Conservation (phyloP, 306 rosid genomes). For the Lagenaria siceraria region DNA sequence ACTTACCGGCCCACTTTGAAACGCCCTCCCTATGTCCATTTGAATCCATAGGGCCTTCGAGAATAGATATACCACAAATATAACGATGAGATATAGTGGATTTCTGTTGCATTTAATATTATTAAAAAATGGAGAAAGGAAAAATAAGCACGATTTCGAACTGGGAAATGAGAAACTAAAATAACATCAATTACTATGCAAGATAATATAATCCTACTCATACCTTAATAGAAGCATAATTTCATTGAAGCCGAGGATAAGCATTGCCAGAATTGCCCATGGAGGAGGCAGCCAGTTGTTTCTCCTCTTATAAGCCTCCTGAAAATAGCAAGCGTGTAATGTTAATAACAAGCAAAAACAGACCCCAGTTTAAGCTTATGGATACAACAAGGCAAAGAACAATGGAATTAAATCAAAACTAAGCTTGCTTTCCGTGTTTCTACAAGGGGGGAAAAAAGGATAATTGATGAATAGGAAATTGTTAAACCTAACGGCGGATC, state of each 20-base stretch:
- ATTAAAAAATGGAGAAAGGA: neutral
- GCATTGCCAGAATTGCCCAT: constrained; percentile 73
- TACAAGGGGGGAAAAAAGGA: neutral
- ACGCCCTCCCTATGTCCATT: constrained; percentile 52
- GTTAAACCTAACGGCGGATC: too few species aligned
- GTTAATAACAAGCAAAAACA: neutral
- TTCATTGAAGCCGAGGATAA: constrained; percentile 76
- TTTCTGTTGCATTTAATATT: constrained; percentile 42
- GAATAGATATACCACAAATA: constrained; percentile 54
- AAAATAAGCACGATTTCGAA: neutral
- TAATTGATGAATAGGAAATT: neutral
- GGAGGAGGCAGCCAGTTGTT: constrained; percentile 91
- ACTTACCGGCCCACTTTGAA: constrained; percentile 66
- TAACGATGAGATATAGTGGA: constrained; percentile 49
- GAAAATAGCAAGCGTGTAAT: constrained; percentile 3
- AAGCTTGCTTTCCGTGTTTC: neutral
- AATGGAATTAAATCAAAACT: neutral
- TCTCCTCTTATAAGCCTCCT: constrained; percentile 76
- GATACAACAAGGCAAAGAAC: neutral
- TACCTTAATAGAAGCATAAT: constrained; percentile 69
- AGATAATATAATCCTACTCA: neutral
- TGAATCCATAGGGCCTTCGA: constrained; percentile 72
- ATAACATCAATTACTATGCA: neutral
- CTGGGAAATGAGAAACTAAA: neutral
- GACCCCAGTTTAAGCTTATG: neutral